Base-by-base conservation (phyloP, 2,329 filamentous ascomycete genomes). In the Aspergillus transmontanensis region DNA sequence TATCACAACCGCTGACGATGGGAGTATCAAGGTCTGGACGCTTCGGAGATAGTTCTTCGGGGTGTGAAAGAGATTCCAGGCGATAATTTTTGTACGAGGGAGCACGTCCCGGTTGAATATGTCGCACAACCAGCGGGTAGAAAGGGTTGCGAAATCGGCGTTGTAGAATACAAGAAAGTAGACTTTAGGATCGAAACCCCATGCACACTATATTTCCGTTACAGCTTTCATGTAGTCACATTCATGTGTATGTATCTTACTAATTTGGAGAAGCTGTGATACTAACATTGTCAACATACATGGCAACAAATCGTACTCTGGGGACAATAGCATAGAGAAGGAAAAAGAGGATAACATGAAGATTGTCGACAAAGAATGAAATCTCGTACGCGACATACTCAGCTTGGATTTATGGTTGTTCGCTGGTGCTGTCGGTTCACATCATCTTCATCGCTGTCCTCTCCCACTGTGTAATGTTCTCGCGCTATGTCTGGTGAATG, bases 1-100 rank as follows among this genome's bases (percentile, higher is more conserved):
- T 54, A 82, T 98, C 23, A 95, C 91, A 19, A 97, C 94, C 0
- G 95, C 94, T 0, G 95, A 99, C 75, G 94, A 98, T 78, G 95
- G 95, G 0, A 84, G 90, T 58, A 90, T 97, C 32, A 90, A 90
- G 72, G 88, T 94, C 1, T 99, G 95, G 94, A 85, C 86, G 66
- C 73, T 92, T 36, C 64, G 63, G 41, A 62, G 61, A 46, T 72
- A 51, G 70, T 61, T 12, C 16, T 60, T 41, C 39, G n/a, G 11
- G 21, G 14, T 26, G 36, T 55, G n/a, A 23, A 26, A 26, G n/a
- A 39, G 21, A 26, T 55, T 3, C 21, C 1, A 12, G 6, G 21
- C 11, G 32, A 54, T 12, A 4, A n/a, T 23, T 21, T 36, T 54
- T 21, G 26, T 5, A 32, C 3, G 19, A 32, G 28, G 28, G 26